phyloP scores from a whole-genome alignment of 176 grass and related monocot genomes.

The Elymus sibiricus region DNA sequence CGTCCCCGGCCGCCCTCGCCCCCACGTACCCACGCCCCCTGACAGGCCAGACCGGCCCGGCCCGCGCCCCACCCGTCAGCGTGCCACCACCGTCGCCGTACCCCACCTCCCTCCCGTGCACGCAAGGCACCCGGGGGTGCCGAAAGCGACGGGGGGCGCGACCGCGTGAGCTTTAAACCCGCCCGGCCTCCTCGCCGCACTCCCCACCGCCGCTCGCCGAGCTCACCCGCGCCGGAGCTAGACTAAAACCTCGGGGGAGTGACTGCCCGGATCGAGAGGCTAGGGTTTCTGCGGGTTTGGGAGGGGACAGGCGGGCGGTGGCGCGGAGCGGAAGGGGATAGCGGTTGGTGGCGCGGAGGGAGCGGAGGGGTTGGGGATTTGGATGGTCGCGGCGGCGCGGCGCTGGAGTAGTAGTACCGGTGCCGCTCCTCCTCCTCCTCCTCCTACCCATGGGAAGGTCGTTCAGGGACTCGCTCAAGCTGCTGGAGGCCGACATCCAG shows the following conservation, averaged over 20 bases:
- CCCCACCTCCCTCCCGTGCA: conserved; percentile 16
- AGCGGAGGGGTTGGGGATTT: neutral
- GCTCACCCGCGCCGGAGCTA: conserved; percentile 16
- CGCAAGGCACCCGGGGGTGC: conserved; percentile 33
- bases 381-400: conserved; percentile 33
- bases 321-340: neutral
- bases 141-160: conserved; percentile 11
- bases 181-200: conserved; percentile 30
- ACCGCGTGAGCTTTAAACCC: conserved; percentile 38
- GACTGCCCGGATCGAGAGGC: conserved; percentile 14
- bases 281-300: conserved; percentile 22
- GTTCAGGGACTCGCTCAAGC: conserved; percentile 91
- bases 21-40: accelerated
- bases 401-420: neutral
- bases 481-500: conserved; percentile 92
- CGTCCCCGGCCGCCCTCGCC: neutral
- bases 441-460: conserved; percentile 48
- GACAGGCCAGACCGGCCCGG: accelerated
- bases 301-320: neutral
- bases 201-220: conserved; percentile 21
- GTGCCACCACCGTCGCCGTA: neutral
- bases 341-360: neutral
- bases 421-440: neutral
- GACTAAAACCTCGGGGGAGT: neutral
- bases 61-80: neutral